Evolutionary conservation across 164 flowering plant species (phyloP).

Genomic region (Chimonanthus praecox): DNA sequence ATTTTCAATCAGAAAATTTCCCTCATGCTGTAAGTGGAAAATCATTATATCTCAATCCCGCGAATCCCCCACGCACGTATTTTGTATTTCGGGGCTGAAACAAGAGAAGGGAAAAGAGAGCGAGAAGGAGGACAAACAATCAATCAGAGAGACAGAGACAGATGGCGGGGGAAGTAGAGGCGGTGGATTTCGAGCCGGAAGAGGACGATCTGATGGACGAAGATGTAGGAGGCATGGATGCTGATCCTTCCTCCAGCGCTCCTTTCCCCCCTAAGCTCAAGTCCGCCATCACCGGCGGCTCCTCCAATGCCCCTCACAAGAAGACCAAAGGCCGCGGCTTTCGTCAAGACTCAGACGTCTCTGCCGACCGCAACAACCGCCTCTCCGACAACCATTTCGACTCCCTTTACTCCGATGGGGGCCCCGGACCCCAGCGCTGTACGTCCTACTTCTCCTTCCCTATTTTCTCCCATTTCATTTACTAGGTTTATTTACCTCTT

Average conservation of each 20-base stretch:
- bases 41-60: too few relatives aligned
- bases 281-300: constrained; percentile 77
- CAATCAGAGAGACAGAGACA: neutral
- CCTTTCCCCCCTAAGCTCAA: constrained; percentile 49
- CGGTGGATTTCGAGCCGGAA: constrained; percentile 88
- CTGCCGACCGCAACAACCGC: constrained; percentile 57
- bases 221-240: constrained; percentile 52
- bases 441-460: constrained; percentile 15
- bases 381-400: constrained; percentile 67
- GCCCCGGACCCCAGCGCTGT: constrained; percentile 88
- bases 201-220: constrained; percentile 96
- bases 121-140: neutral
- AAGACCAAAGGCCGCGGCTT: constrained; percentile 93
- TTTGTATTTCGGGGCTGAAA: too few relatives aligned
- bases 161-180: constrained; percentile 50
- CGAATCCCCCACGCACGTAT: too few relatives aligned
- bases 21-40: too few relatives aligned
- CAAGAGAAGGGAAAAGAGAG: neutral
- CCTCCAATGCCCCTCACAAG: constrained; percentile 37
- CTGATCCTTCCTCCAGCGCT: constrained; percentile 43
- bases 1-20: too few relatives aligned
- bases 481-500: too few relatives aligned
- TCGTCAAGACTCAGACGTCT: constrained; percentile 53
- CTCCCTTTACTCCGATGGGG: constrained; percentile 64
- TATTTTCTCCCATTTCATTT: neutral